Conservation (phyloP, 129 eudicot genomes). For the Flaveria sonorensis region DNA sequence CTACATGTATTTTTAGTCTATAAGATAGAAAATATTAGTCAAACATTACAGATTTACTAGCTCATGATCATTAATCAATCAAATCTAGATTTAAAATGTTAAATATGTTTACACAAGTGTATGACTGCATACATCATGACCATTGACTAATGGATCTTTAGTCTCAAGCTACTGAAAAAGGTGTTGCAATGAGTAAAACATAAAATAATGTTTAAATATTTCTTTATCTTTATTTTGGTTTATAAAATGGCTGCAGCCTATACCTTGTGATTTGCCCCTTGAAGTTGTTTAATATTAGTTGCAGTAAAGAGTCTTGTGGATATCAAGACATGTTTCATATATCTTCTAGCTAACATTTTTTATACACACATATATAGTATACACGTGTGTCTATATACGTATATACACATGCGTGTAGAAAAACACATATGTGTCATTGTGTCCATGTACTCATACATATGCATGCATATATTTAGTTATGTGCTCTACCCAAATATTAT, state of each 20-base stretch:
- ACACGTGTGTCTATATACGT: neutral
- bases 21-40: neutral
- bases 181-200: neutral
- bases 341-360: neutral
- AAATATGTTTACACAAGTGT: neutral
- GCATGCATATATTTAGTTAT: neutral
- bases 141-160: neutral
- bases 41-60: slow-evolving; percentile 16
- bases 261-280: neutral
- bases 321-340: neutral
- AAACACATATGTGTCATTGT: neutral
- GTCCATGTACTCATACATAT: neutral
- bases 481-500: neutral
- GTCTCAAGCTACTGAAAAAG: neutral
- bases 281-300: neutral
- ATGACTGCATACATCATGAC: neutral
- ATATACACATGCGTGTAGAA: neutral
- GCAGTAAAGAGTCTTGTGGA: slow-evolving; percentile 1
- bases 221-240: neutral
- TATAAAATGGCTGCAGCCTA: neutral
- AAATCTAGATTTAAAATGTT: neutral
- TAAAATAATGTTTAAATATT: neutral
- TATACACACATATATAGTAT: neutral
- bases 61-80: slow-evolving; percentile 16
- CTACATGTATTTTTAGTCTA: neutral